Conservation (phyloP, 2,329 filamentous ascomycete species). For the Penicillium sp. region DNA sequence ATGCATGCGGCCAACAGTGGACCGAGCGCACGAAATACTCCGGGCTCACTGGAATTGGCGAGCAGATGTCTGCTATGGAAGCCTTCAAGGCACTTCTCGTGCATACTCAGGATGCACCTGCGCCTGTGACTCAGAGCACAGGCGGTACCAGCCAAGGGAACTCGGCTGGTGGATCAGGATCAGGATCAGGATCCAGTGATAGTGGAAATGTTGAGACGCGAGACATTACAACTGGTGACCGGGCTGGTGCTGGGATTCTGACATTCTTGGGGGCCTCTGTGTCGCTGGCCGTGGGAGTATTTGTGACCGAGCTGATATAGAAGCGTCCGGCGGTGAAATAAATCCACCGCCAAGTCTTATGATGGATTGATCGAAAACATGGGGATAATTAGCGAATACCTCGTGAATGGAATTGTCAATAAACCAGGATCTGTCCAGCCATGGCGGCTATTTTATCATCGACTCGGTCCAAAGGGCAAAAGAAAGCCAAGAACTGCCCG, state of each 20-base stretch:
- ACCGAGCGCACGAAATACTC: constrained; percentile 54
- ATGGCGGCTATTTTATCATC: too few relatives aligned
- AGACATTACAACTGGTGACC: constrained; percentile 4
- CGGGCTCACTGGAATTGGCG: constrained; percentile 61
- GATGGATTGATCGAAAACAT: too few relatives aligned
- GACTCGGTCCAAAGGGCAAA: too few relatives aligned
- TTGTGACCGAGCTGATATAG: constrained; percentile 5
- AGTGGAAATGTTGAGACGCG: constrained; percentile 23
- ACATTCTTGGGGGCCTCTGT: constrained; percentile 68
- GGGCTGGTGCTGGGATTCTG: constrained; percentile 24
- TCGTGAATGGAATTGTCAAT: too few relatives aligned
- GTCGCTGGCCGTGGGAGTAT: constrained; percentile 52
- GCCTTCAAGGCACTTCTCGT: constrained; percentile 58
- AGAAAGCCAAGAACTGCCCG: too few relatives aligned
- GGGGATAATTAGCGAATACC: too few relatives aligned
- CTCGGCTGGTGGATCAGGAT: constrained; percentile 21
- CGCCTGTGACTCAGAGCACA: constrained; percentile 43
- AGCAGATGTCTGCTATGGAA: constrained; percentile 69
- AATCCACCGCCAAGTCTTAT: too few relatives aligned
- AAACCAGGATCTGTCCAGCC: too few relatives aligned
- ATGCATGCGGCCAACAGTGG: constrained; percentile 30
- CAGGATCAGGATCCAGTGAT: constrained; percentile 41
- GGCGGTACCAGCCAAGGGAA: constrained; percentile 57
- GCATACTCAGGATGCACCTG: constrained; percentile 33
- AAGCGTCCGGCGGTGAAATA: too few relatives aligned